Evolutionary conservation across 345 rosid genomes (phyloP).

Genomic region (Rhizophora apiculata): DNA sequence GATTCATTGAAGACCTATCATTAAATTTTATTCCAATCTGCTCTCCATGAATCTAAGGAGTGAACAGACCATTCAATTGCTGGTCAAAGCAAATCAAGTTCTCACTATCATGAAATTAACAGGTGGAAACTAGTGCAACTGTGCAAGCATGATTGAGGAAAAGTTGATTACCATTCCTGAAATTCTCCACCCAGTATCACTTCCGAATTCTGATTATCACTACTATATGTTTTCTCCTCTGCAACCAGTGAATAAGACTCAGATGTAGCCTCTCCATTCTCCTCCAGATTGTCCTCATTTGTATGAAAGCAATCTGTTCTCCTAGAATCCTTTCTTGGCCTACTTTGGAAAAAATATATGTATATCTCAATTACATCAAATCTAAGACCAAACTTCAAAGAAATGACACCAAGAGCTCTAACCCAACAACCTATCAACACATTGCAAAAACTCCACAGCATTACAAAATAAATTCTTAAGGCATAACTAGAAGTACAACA

Average conservation of each 20-base stretch:
- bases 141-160: neutral
- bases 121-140: neutral
- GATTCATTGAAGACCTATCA: too few species aligned
- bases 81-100: neutral
- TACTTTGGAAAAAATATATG: slow-evolving; percentile 5
- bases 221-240: slow-evolving; percentile 68
- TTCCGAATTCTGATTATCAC: slow-evolving; percentile 53
- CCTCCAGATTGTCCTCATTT: slow-evolving; percentile 39
- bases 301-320: slow-evolving; percentile 33
- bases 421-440: neutral
- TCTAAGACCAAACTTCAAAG: slow-evolving; percentile 2
- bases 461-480: neutral
- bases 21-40: too few species aligned
- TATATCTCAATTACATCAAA: slow-evolving; percentile 6
- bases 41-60: too few species aligned
- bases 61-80: too few species aligned
- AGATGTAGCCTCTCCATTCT: slow-evolving; percentile 51
- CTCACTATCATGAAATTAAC: neutral
- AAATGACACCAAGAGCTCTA: neutral
- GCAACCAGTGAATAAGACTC: slow-evolving; percentile 70
- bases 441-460: neutral
- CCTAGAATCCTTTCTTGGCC: slow-evolving; percentile 46
- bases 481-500: neutral
- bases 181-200: slow-evolving; percentile 36
- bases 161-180: slow-evolving; percentile 51